Conservation (phyloP, 306 rosid genomes). For the Amphicarpaea edgeworthii region DNA sequence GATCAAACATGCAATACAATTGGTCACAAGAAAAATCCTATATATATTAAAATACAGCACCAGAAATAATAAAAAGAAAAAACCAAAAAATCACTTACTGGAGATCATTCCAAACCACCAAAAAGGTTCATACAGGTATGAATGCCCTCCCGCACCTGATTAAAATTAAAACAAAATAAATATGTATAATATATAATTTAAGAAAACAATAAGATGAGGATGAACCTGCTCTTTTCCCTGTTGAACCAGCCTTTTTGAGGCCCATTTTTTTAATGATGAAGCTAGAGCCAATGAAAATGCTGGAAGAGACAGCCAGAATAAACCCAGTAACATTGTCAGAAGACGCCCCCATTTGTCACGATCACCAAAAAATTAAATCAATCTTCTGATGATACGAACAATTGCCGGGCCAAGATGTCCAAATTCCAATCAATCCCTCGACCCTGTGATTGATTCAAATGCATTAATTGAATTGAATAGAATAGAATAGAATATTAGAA, state of each 20-base stretch:
- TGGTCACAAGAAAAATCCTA: background rate
- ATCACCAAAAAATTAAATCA: background rate
- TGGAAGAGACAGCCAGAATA: slow-evolving; percentile 80
- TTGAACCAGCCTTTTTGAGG: slow-evolving; percentile 67
- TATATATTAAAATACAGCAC: background rate
- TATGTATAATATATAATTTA: background rate
- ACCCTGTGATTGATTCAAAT: slow-evolving; percentile 31
- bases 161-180: slow-evolving; percentile 28
- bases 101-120: slow-evolving; percentile 97
- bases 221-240: slow-evolving; percentile 87
- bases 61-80: background rate
- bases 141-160: slow-evolving; percentile 83
- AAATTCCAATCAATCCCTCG: slow-evolving; percentile 32
- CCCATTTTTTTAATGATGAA: slow-evolving; percentile 90
- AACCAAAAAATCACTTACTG: slow-evolving; percentile 62
- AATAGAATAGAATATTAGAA: too few species aligned
- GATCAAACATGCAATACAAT: background rate
- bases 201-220: background rate
- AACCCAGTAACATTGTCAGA: slow-evolving; percentile 79
- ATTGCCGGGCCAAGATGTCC: slow-evolving; percentile 47
- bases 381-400: background rate
- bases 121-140: slow-evolving; percentile 75
- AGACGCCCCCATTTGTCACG: slow-evolving; percentile 70
- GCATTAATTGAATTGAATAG: too few species aligned
- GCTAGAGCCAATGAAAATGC: slow-evolving; percentile 90